These are phyloP conservation scores for Salix arbutifolia DNA, from an alignment of 345 rosid species.

Conservation along the genomic window DNA sequence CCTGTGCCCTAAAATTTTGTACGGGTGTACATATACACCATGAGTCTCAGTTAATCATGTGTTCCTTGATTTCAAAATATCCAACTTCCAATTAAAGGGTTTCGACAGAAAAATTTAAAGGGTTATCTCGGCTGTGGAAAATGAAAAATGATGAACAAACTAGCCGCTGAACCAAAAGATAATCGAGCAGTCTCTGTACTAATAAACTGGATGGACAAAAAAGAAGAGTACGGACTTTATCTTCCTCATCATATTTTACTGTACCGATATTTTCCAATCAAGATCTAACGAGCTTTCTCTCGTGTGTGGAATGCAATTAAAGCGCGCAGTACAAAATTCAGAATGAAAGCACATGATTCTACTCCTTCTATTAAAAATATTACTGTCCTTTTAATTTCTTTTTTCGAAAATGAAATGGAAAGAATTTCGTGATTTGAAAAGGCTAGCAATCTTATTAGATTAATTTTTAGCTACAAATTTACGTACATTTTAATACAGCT, in stretches of 20 bases:
- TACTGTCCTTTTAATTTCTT: not conserved
- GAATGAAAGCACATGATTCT: not conserved
- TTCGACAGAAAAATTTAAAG: not conserved
- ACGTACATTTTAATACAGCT: too few species aligned
- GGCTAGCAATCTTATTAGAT: not conserved
- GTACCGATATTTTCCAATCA: not conserved
- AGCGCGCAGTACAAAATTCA: not conserved
- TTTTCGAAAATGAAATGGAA: not conserved
- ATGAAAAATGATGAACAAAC: not conserved
- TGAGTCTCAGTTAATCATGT: too few species aligned
- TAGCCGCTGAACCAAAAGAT: not conserved
- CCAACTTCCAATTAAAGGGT: not conserved
- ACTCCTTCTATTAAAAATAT: not conserved
- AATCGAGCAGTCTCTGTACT: not conserved
- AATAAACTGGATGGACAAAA: not conserved
- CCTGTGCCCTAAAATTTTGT: conserved; percentile 59
- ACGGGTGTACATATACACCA: too few species aligned
- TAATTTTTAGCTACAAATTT: too few species aligned
- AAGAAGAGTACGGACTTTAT: not conserved
- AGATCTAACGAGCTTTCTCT: not conserved
- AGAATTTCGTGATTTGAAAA: not conserved
- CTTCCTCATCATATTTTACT: not conserved
- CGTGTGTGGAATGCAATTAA: not conserved
- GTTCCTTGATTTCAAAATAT: not conserved
- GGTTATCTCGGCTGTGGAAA: not conserved